A percentile compares a stretch with the other conserved stretches of the same genome.
phyloP scores from a whole-genome alignment of 768 basidiomycete genomes.

The Trametes punicea region DNA sequence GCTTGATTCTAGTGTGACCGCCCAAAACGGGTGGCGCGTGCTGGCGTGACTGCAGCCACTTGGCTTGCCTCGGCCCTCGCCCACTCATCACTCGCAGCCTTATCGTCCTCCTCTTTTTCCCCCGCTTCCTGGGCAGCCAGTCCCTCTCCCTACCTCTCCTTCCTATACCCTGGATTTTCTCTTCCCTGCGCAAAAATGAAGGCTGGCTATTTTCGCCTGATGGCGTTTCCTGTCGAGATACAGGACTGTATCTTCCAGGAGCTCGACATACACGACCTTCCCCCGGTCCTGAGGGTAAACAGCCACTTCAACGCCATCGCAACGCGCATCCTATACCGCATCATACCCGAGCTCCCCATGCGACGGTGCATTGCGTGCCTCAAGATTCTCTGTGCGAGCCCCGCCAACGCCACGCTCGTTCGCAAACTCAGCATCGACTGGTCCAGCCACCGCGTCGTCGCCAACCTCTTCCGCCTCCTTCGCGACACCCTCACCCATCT shows the following conservation, averaged over 20 bases:
- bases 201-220: constrained; percentile 4
- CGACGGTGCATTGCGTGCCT: constrained; percentile 36
- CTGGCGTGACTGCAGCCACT: constrained; percentile 2
- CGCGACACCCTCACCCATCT: constrained; percentile 41
- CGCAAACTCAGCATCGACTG: constrained; percentile 47
- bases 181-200: neutral
- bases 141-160: neutral
- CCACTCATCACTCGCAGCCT: neutral
- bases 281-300: constrained; percentile 25
- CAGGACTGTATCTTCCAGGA: constrained; percentile 32
- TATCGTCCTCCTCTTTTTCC: neutral
- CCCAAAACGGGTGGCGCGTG: neutral
- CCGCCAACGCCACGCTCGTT: constrained; percentile 34
- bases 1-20: neutral
- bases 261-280: constrained; percentile 29
- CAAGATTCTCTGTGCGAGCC: constrained; percentile 37
- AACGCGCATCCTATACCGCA: constrained; percentile 35
- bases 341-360: constrained; percentile 35
- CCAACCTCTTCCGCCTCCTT: constrained; percentile 50
- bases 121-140: neutral
- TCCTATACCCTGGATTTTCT: neutral
- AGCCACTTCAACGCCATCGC: constrained; percentile 29
- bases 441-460: constrained; percentile 35
- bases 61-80: neutral
- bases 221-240: constrained; percentile 36